Evolutionary conservation across 225 moss, liverwort and hornwort genomes (phyloP).

Genomic region (Thuidium tamariscinum): DNA sequence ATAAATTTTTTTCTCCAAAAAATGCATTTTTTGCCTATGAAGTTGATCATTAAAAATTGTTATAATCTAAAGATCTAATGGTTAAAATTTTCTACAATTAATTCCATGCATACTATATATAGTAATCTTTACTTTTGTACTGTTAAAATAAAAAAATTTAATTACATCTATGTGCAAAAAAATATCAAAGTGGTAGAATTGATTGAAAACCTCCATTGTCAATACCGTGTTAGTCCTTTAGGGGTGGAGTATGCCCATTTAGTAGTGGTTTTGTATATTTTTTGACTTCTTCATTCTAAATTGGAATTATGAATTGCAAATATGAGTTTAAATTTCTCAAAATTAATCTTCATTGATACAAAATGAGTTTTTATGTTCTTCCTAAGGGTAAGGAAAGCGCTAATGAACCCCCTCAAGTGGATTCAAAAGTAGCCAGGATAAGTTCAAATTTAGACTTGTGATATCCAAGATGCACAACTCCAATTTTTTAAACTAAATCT

Average conservation of each 20-base stretch:
- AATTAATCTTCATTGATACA: not conserved
- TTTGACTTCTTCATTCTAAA: rapidly evolving
- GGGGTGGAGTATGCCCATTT: not conserved
- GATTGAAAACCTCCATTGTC: no score
- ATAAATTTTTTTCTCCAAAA: no score
- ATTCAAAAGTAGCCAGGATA: rapidly evolving
- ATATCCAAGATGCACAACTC: not conserved
- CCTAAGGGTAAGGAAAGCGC: rapidly evolving
- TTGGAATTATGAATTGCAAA: rapidly evolving
- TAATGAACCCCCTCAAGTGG: rapidly evolving
- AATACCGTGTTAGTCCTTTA: no score
- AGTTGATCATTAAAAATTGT: no score
- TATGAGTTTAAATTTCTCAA: not conserved
- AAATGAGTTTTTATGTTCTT: not conserved
- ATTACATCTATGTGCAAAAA: no score
- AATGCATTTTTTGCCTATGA: no score
- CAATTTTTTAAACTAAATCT: not conserved
- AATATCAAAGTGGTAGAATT: no score
- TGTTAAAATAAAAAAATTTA: no score
- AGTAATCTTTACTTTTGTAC: no score
- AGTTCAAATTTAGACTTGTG: rapidly evolving
- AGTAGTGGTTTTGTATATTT: not conserved
- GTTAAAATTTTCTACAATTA: no score
- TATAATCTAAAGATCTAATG: no score
- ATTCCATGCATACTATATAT: no score